Evolutionary conservation across 352 stramenopile genomes (phyloP), one percentile per base, ranked within the genome.

Genomic region (Thalassiosira mediterranea): DNA sequence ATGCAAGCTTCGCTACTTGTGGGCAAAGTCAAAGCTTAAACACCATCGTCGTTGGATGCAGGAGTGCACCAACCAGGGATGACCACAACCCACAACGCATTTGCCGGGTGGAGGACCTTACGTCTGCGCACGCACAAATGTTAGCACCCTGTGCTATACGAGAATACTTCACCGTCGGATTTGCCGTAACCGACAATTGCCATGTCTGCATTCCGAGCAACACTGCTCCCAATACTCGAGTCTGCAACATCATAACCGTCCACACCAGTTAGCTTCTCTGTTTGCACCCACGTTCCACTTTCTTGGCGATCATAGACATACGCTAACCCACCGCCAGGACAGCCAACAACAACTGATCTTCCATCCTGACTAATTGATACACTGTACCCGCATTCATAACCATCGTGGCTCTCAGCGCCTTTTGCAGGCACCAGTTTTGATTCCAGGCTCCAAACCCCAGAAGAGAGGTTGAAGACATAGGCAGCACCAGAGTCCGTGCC

Each of bases 341-440:
- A 76, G n/a, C 76, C 76, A 25, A 84, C 56, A 4, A 68, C 53
- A 38, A 76, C 72, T 54, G 54, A 72, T 32, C 38, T 70, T 21
- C 67, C 67, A 65, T 75, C 59, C 11, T 38, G 48, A 53, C 40
- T 69, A 23, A 84, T 77, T 25, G 47, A 31, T 17, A 85, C 70
- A 11, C 47, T 67, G 40, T 37, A 53, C 31, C 79, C 56, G 63
- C 77, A 79, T 17, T 68, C 29, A 67, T 80, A 63, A 46, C 70
- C 23, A 38, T 51, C n/a, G n/a, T n/a, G n/a, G n/a, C n/a, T n/a
- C n/a, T n/a, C 15, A 66, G 62, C 46, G 29, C 66, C 60, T 53
- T 52, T 51, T 62, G 49, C 38, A 47, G 75, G 31, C 47, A 82
- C 60, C 32, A 87, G 42, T 58, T 76, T 76, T 40, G 79, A 64